Conservation (phyloP, 2,329 filamentous ascomycete species). For the Fusarium foetens region DNA sequence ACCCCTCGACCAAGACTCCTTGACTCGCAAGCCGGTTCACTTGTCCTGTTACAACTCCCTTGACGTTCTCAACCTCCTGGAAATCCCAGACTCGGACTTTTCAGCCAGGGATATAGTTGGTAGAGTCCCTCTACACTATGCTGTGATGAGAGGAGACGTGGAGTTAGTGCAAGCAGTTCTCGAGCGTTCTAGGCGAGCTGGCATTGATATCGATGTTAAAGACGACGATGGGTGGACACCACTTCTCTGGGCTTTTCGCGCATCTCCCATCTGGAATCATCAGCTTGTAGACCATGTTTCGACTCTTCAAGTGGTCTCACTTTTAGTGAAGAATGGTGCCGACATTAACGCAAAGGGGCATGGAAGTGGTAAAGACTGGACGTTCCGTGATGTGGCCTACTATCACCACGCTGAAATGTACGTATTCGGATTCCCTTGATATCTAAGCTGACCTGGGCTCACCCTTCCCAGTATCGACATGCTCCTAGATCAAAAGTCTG, state of each 20-base stretch:
- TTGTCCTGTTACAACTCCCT: conserved; percentile 15
- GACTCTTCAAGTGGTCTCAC: too few relatives aligned
- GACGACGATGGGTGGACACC: conserved; percentile 20
- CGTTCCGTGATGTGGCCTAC: too few relatives aligned
- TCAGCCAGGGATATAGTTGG: background rate
- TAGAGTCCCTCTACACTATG: conserved; percentile 16
- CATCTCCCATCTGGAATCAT: background rate
- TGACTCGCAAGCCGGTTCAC: background rate
- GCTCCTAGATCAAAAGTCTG: too few relatives aligned
- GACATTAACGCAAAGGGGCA: too few relatives aligned
- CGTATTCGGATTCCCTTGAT: too few relatives aligned
- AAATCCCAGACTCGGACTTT: conserved; percentile 14
- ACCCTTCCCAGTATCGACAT: too few relatives aligned
- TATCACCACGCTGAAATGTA: too few relatives aligned
- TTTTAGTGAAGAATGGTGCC: too few relatives aligned
- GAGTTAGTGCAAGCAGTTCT: background rate
- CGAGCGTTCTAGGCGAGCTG: background rate
- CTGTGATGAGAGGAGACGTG: background rate
- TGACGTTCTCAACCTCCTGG: background rate
- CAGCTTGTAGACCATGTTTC: too few relatives aligned
- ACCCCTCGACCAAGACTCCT: too few relatives aligned
- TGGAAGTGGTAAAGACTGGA: too few relatives aligned
- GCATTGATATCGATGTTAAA: background rate
- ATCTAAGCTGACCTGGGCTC: too few relatives aligned
- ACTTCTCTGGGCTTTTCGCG: conserved; percentile 4